Percentiles rank a stretch among this genome's conserved stretches.
Evolutionary conservation across 116 monocot genomes (phyloP).

Genomic region (Papilionanthe hybrid): DNA sequence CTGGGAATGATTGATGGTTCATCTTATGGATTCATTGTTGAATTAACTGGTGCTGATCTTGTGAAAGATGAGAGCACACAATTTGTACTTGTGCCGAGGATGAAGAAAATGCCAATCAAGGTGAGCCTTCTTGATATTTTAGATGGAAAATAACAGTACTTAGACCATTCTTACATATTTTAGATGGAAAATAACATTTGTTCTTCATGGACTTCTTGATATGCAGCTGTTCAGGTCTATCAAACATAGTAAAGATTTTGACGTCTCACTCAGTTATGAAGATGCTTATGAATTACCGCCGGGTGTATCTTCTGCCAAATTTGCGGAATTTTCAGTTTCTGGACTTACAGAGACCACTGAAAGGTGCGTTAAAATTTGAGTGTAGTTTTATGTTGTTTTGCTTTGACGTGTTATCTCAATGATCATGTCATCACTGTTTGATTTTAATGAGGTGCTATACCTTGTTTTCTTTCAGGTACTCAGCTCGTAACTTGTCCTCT

Average conservation of each 20-base stretch:
- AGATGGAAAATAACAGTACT: not conserved
- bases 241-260: constrained; percentile 82
- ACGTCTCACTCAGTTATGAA: constrained; percentile 78
- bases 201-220: not conserved
- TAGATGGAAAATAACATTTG: not conserved
- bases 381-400: not conserved
- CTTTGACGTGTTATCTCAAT: not conserved
- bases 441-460: not conserved
- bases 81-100: constrained; percentile 62
- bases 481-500: constrained; percentile 66
- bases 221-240: constrained; percentile 82
- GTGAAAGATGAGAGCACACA: constrained; percentile 58
- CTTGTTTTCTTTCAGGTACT: constrained; percentile 46
- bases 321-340: constrained; percentile 68
- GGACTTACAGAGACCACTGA: constrained; percentile 88
- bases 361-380: constrained; percentile 49
- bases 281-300: constrained; percentile 56
- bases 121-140: constrained; percentile 13
- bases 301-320: constrained; percentile 50
- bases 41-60: constrained; percentile 63
- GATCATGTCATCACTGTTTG: not conserved
- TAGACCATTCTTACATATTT: not conserved
- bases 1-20: constrained; percentile 96
- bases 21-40: constrained; percentile 72
- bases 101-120: constrained; percentile 98